Conservation (phyloP, 2,329 filamentous ascomycete species). For the Fusarium tuaranense region DNA sequence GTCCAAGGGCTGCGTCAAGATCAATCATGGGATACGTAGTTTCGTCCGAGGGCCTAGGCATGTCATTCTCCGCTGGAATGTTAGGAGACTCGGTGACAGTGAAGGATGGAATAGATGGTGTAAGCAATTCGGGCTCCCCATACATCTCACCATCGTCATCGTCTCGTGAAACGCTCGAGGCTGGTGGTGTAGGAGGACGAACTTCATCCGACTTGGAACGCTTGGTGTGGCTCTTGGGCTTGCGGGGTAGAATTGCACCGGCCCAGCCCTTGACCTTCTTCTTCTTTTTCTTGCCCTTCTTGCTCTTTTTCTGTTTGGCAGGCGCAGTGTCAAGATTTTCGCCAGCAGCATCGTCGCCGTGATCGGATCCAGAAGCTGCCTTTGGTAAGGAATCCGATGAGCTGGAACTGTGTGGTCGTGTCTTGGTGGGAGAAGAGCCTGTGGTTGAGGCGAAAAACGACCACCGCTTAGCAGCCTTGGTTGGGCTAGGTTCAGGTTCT, state of each 20-base stretch:
- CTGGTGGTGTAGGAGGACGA: slow-evolving; percentile 62
- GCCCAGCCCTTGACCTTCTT: slow-evolving; percentile 84
- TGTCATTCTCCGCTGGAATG: slow-evolving; percentile 40
- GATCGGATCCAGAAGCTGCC: slow-evolving; percentile 51
- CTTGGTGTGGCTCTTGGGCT: slow-evolving; percentile 64
- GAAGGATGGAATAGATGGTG: slow-evolving; percentile 53
- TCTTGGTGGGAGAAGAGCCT: slow-evolving; percentile 59
- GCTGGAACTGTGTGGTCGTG: slow-evolving; percentile 60
- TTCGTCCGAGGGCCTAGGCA: slow-evolving; percentile 65
- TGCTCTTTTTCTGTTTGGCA: slow-evolving; percentile 46
- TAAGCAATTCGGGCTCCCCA: slow-evolving; percentile 37
- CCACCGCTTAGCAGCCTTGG: slow-evolving; percentile 68
- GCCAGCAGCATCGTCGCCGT: slow-evolving; percentile 47
- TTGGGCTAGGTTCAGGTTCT: slow-evolving; percentile 59
- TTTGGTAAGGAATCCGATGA: slow-evolving; percentile 55
- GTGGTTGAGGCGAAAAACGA: slow-evolving; percentile 68
- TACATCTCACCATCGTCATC: slow-evolving; percentile 48
- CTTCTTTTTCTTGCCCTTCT: slow-evolving; percentile 54
- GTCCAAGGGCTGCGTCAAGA: slow-evolving; percentile 90
- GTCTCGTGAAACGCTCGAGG: slow-evolving; percentile 45
- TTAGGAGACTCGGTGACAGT: slow-evolving; percentile 56
- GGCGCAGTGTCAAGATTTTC: slow-evolving; percentile 38
- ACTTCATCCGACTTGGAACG: slow-evolving; percentile 53
- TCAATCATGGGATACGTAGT: slow-evolving; percentile 86
- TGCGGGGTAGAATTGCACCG: slow-evolving; percentile 74